A percentile compares a stretch with the other conserved stretches of the same genome.
phyloP scores from a whole-genome alignment of 139 green algal genomes.

The Desmodesmus armatus region DNA sequence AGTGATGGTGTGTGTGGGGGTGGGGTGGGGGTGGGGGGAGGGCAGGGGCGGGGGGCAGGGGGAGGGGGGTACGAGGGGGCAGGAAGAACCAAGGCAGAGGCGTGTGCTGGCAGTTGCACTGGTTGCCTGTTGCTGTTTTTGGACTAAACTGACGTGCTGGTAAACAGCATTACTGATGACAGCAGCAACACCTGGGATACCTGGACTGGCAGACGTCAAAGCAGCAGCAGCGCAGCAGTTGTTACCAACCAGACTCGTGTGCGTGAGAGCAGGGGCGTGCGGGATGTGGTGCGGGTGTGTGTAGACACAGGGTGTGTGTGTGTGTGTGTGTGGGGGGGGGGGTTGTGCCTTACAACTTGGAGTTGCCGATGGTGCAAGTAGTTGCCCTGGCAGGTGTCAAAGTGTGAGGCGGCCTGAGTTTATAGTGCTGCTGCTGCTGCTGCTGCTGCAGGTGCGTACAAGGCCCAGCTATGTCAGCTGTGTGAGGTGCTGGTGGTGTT shows the following conservation, averaged over 20 bases:
- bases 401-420: no score
- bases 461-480: slow-evolving; percentile 21
- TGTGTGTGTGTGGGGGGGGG: no score
- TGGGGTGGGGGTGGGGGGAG: no score
- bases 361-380: background rate
- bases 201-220: background rate
- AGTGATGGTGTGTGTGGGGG: background rate
- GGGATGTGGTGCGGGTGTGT: background rate
- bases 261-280: background rate
- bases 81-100: background rate
- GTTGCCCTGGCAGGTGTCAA: no score
- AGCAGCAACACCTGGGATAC: background rate
- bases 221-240: background rate
- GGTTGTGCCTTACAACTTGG: background rate
- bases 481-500: slow-evolving; percentile 39
- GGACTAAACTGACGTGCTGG: no score
- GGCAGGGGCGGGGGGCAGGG: no score
- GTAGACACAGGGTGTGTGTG: background rate
- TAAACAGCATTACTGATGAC: no score
- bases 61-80: no score
- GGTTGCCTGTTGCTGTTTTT: no score
- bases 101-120: background rate
- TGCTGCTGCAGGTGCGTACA: slow-evolving; percentile 7
- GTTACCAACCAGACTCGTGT: background rate
- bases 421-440: background rate